Evolutionary conservation across 495 filamentous ascomycete species (phyloP).

Genomic region (Hyaloscypha finlandica): DNA sequence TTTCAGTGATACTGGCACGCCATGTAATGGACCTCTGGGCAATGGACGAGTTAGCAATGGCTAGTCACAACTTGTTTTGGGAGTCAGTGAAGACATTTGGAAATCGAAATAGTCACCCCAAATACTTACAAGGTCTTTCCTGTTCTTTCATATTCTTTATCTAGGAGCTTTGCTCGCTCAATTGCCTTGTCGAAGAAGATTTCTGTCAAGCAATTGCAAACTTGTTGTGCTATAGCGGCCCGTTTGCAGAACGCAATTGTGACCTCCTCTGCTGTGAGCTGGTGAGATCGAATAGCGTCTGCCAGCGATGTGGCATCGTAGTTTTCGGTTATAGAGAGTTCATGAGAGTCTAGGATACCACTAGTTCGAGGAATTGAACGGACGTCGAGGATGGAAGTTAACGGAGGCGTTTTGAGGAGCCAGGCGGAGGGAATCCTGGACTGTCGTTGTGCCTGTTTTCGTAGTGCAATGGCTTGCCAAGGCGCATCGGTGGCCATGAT

Average conservation of each 20-base stretch:
- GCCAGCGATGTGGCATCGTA: conserved; percentile 49
- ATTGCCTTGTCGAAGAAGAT: conserved; percentile 65
- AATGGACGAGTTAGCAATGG: too few species aligned
- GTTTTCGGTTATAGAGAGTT: conserved; percentile 54
- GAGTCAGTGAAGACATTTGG: too few species aligned
- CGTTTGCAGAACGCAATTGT: conserved; percentile 46
- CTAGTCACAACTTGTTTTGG: too few species aligned
- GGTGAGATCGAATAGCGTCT: conserved; percentile 35
- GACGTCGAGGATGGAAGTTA: conserved; percentile 16
- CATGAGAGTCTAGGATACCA: conserved; percentile 37
- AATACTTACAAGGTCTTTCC: conserved; percentile 40
- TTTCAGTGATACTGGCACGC: conserved; percentile 66
- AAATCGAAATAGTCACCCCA: too few species aligned
- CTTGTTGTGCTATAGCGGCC: conserved; percentile 61
- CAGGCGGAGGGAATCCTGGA: conserved; percentile 51
- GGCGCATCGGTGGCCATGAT: conserved; percentile 24
- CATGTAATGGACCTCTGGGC: conserved; percentile 59
- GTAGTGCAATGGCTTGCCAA: conserved; percentile 39
- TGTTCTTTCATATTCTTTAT: conserved; percentile 46
- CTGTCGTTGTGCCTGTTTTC: conserved; percentile 48
- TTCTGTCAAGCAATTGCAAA: conserved; percentile 67
- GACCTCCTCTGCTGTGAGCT: conserved; percentile 46
- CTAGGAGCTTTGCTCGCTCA: conserved; percentile 57
- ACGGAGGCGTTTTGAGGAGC: conserved; percentile 33
- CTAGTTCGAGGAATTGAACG: conserved; percentile 21